Conservation (phyloP, 352 stramenopile genomes). For the Phytopythium helicoides region DNA sequence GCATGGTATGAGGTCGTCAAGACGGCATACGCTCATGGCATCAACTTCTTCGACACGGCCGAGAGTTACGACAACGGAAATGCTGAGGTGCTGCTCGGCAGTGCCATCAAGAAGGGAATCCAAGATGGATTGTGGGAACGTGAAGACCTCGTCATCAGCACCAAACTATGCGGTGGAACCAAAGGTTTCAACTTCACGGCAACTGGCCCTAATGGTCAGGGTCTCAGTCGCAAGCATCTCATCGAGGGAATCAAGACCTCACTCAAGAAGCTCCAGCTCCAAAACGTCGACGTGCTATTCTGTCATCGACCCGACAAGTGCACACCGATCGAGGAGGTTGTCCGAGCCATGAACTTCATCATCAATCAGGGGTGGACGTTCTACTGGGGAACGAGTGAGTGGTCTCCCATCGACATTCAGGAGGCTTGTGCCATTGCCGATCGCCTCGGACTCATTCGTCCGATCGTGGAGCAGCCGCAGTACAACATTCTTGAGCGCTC, state of each 20-base stretch:
- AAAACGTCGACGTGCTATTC: constrained; percentile 50
- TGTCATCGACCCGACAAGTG: constrained; percentile 41
- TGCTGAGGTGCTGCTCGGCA: constrained; percentile 30
- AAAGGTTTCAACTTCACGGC: constrained; percentile 13
- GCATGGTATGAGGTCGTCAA: constrained; percentile 32
- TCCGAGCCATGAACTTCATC: constrained; percentile 69
- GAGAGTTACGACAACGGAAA: constrained; percentile 23
- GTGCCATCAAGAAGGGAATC: constrained; percentile 36
- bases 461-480: no score
- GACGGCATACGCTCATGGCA: no score
- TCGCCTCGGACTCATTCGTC: no score
- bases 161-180: constrained; percentile 42
- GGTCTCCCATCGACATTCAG: no score
- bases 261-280: constrained; percentile 6
- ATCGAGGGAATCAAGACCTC: no score
- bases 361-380: constrained; percentile 39
- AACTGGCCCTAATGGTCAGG: constrained; percentile 18
- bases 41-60: no score
- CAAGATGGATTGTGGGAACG: constrained; percentile 19
- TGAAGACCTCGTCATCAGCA: constrained; percentile 47
- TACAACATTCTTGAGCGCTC: no score
- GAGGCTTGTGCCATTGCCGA: no score
- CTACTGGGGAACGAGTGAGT: no score
- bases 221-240: constrained; percentile 16
- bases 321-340: constrained; percentile 12